Evolutionary conservation across 75 land plant genomes (phyloP).

Genomic region (Picea glauca): DNA sequence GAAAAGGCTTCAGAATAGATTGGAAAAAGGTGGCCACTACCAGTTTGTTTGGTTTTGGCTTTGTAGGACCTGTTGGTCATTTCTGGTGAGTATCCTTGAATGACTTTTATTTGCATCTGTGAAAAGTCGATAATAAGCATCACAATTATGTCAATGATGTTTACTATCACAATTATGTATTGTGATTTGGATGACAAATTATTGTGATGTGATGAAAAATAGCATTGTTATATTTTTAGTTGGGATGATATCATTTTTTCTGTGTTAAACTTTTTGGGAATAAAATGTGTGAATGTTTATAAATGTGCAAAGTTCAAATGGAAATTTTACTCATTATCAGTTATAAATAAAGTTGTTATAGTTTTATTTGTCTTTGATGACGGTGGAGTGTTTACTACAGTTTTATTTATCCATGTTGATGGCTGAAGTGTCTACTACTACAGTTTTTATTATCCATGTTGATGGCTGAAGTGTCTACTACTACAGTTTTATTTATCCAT

Average conservation of each 20-base stretch:
- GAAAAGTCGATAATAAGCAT: background rate
- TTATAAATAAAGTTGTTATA: no score
- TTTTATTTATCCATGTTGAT: no score
- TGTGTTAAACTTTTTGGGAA: background rate
- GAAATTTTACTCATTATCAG: no score
- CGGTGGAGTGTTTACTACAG: no score
- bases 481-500: no score
- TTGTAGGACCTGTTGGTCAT: conserved; percentile 95
- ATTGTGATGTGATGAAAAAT: no score
- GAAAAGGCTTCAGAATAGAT: conserved; percentile 39
- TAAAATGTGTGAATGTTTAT: no score
- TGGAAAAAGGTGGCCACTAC: conserved; percentile 79
- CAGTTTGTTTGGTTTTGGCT: conserved; percentile 82
- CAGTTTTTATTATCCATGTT: no score
- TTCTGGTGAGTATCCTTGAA: conserved; percentile 48
- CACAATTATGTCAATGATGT: background rate
- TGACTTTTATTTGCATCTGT: background rate
- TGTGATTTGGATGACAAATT: background rate
- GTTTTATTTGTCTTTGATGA: no score
- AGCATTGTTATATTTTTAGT: background rate
- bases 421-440: no score
- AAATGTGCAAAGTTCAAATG: no score
- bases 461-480: no score
- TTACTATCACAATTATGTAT: background rate
- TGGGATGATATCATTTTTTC: background rate